Conservation (phyloP, 768 basidiomycete genomes). For the Mycena galericulata region DNA sequence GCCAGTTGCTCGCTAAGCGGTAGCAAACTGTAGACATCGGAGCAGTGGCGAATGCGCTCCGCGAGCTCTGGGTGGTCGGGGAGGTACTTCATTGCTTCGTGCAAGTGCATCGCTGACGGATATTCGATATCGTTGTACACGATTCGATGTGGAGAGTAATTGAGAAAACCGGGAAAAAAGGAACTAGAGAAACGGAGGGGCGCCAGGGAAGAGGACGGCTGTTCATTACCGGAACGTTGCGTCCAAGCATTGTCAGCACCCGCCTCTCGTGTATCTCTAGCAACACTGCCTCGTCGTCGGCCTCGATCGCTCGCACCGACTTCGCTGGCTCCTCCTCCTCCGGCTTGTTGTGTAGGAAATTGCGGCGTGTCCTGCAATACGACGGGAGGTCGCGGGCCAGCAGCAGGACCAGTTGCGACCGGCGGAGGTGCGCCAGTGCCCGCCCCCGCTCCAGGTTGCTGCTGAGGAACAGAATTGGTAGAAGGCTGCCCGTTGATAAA, state of each 20-base stretch:
- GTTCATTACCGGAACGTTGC: no score
- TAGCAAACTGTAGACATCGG: constrained; percentile 52
- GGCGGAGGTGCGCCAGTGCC: constrained; percentile 24
- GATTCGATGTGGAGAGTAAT: constrained; percentile 74
- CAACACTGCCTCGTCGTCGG: no score
- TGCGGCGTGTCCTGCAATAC: constrained; percentile 12
- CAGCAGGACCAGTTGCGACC: background rate
- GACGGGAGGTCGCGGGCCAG: constrained; percentile 2
- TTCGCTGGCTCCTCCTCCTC: no score
- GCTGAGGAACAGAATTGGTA: constrained; percentile 7
- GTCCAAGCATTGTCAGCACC: no score
- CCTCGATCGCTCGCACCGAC: no score
- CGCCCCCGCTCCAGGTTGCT: background rate
- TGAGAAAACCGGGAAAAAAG: constrained; percentile 64
- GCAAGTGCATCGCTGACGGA: constrained; percentile 80
- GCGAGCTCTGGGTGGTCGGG: constrained; percentile 63
- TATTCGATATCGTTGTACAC: constrained; percentile 66
- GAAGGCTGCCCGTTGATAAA: constrained; percentile 30
- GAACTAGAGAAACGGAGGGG: constrained; percentile 24
- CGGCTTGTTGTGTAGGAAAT: constrained; percentile 4
- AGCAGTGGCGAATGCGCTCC: constrained; percentile 63
- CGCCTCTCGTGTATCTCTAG: no score
- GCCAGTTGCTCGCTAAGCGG: constrained; percentile 40
- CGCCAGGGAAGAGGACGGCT: no score
- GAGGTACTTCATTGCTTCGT: constrained; percentile 80